Percentiles rank a stretch among this genome's conserved stretches.
Evolutionary conservation across 1,139 yeast genomes (phyloP).

Genomic region (Meyerozyma elateridarum): DNA sequence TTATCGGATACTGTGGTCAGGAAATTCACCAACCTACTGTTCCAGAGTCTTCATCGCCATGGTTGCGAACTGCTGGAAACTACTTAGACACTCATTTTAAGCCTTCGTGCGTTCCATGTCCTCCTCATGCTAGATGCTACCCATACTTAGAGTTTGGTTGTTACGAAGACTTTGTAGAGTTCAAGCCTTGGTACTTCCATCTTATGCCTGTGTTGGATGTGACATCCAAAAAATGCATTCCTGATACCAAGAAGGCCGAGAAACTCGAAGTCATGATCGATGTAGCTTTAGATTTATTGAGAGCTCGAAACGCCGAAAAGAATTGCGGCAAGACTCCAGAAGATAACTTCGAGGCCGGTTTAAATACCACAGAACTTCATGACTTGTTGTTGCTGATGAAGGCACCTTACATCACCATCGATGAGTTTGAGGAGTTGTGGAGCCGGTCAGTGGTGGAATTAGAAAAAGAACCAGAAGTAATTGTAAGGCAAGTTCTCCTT

Average conservation of each 20-base stretch:
- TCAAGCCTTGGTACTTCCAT: conserved; percentile 50
- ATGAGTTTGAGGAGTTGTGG: conserved; percentile 85
- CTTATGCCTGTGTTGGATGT: conserved; percentile 55
- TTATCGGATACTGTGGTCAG: conserved; percentile 66
- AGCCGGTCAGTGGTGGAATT: conserved; percentile 57
- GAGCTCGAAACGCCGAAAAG: conserved; percentile 64
- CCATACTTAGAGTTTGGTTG: conserved; percentile 58
- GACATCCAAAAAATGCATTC: conserved; percentile 52
- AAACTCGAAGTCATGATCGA: conserved; percentile 63
- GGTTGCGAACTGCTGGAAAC: conserved; percentile 21
- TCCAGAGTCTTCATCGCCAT: conserved; percentile 15
- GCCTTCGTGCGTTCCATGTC: conserved; percentile 75
- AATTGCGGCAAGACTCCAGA: conserved; percentile 52
- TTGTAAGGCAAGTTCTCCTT: conserved; percentile 71
- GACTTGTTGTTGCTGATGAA: conserved; percentile 54
- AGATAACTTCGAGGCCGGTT: conserved; percentile 46
- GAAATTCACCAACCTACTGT: conserved; percentile 42
- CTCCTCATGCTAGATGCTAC: conserved; percentile 74
- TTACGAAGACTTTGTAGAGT: conserved; percentile 59
- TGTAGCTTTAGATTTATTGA: conserved; percentile 61
- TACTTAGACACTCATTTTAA: conserved; percentile 35
- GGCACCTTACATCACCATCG: conserved; percentile 56
- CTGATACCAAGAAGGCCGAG: conserved; percentile 70
- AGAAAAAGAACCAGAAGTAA: conserved; percentile 68
- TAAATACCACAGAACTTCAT: conserved; percentile 50